Evolutionary conservation across 768 basidiomycete species (phyloP).

Genomic region (Macrolepiota dolichaula): DNA sequence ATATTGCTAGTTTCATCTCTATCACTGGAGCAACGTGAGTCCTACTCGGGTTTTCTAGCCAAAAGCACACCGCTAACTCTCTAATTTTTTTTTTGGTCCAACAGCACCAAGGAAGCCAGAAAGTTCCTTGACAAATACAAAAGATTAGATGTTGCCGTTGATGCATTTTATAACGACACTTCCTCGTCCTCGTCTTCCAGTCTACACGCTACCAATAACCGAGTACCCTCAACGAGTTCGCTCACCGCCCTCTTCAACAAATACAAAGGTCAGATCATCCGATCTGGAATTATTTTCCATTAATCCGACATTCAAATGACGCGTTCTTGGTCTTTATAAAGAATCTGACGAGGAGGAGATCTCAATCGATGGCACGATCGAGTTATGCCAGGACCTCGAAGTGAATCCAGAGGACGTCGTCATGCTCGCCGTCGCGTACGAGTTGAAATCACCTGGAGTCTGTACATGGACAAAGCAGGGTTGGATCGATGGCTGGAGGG

Average conservation of each 20-base stretch:
- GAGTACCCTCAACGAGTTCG: slow-evolving; percentile 47
- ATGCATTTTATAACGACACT: slow-evolving; percentile 63
- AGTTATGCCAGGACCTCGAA: slow-evolving; percentile 64
- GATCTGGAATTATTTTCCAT: background rate
- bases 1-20: slow-evolving; percentile 54
- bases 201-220: slow-evolving; percentile 12
- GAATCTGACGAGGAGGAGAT: slow-evolving; percentile 64
- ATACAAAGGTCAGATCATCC: slow-evolving; percentile 54
- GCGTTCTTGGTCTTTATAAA: slow-evolving; percentile 19
- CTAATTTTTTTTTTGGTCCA: slow-evolving; percentile 11
- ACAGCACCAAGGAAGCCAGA: slow-evolving; percentile 55
- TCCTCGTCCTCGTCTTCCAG: slow-evolving; percentile 13
- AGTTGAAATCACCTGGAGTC: slow-evolving; percentile 71
- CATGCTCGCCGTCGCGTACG: slow-evolving; percentile 76
- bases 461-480: slow-evolving; percentile 69
- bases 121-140: slow-evolving; percentile 70
- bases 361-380: slow-evolving; percentile 75
- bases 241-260: slow-evolving; percentile 57
- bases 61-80: slow-evolving; percentile 19
- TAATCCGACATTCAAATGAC: background rate
- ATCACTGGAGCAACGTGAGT: slow-evolving; percentile 75
- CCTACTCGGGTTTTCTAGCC: background rate
- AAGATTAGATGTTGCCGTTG: slow-evolving; percentile 68
- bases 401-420: slow-evolving; percentile 82
- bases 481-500: slow-evolving; percentile 83